Conservation (phyloP, 2,329 filamentous ascomycete species). For the Penicillium sp. region DNA sequence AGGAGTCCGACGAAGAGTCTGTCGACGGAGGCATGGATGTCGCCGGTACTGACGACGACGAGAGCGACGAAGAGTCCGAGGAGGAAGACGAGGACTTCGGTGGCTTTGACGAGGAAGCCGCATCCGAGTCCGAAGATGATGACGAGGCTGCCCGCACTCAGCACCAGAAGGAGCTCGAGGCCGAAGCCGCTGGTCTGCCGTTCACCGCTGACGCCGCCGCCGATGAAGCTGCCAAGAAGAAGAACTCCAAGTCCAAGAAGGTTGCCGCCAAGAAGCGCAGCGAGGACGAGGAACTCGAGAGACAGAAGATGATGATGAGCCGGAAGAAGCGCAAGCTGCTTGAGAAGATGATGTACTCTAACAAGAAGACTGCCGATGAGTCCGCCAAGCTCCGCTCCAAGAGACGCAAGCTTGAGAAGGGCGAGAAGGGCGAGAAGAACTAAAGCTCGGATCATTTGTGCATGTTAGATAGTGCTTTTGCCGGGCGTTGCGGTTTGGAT, state of each 20-base stretch:
- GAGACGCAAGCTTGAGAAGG: constrained; percentile 81
- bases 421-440: constrained; percentile 7
- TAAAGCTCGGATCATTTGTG: constrained; percentile 7
- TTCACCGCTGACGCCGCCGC: constrained; percentile 48
- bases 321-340: constrained; percentile 97
- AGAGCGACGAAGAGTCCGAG: constrained; percentile 48
- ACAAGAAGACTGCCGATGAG: constrained; percentile 88
- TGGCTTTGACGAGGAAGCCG: constrained; percentile 53
- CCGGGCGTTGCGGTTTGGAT: constrained; percentile 25
- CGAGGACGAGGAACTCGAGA: constrained; percentile 83
- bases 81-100: constrained; percentile 47
- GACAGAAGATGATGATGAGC: constrained; percentile 96
- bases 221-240: constrained; percentile 64
- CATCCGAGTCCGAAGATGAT: constrained; percentile 55
- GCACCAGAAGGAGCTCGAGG: constrained; percentile 87
- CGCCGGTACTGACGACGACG: constrained; percentile 43
- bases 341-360: constrained; percentile 96
- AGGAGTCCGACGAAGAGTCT: constrained; percentile 46
- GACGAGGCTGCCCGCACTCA: constrained; percentile 61
- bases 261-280: constrained; percentile 63
- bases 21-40: constrained; percentile 52
- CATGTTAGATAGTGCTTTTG: constrained; percentile 17
- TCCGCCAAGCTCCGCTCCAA: constrained; percentile 83
- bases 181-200: constrained; percentile 74
- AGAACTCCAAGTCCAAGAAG: constrained; percentile 66